Evolutionary conservation across 139 green algal genomes (phyloP).

Genomic region (Coelastrella sp.): DNA sequence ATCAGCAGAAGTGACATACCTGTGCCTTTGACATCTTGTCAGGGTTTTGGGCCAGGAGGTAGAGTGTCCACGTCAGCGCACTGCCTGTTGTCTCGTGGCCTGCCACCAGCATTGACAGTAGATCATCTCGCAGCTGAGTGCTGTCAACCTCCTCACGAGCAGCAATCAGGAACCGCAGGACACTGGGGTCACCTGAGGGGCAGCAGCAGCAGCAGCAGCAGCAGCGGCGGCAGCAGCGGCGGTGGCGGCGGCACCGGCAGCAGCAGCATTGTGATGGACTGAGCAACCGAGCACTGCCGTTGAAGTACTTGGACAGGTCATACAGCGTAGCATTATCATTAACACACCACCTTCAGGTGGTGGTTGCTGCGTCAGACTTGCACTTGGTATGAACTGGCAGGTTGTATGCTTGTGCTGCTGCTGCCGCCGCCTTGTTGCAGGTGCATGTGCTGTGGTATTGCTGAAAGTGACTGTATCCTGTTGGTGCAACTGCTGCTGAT

Average conservation of each 20-base stretch:
- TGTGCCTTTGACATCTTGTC: conserved; percentile 83
- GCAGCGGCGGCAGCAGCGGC: conserved; percentile 29
- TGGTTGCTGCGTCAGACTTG: no score
- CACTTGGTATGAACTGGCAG: conserved; percentile 51
- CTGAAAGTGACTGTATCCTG: no score
- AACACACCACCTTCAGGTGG: no score
- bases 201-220: conserved; percentile 51
- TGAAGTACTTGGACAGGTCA: no score
- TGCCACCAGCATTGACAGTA: conserved; percentile 99
- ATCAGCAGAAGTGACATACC: conserved; percentile 40
- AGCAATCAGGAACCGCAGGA: conserved; percentile 97
- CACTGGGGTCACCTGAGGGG: conserved; percentile 90
- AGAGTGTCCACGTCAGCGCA: conserved; percentile 97
- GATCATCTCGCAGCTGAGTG: conserved; percentile 95
- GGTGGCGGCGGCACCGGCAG: conserved; percentile 30
- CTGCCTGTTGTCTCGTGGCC: conserved; percentile 99
- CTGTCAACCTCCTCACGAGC: conserved; percentile 91
- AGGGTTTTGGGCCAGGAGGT: conserved; percentile 91
- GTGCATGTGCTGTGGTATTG: conserved; percentile 58
- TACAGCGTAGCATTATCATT: no score
- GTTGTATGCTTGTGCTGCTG: conserved; percentile 87
- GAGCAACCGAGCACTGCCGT: no score
- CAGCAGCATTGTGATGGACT: neutral
- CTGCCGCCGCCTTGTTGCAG: conserved; percentile 87
- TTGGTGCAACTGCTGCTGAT: no score